Evolutionary conservation across 768 basidiomycete genomes (phyloP), one percentile per base, ranked within the genome.

Genomic region (Termitomyces sp.): DNA sequence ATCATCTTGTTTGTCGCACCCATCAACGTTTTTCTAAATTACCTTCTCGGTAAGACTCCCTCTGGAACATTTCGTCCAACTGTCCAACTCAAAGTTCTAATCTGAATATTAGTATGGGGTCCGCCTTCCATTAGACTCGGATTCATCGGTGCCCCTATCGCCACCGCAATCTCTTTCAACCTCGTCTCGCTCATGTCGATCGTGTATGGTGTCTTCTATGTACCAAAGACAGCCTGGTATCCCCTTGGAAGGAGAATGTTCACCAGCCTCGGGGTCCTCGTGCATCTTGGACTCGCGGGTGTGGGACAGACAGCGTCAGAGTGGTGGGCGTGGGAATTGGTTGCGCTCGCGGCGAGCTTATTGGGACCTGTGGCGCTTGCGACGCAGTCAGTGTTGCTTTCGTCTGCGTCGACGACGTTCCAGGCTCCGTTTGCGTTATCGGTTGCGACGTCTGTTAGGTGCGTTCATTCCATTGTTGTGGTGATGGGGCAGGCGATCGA

Each of bases 321-420:
- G 72, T 98, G 95, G 96, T 98, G 95, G 94, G 88, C 89, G 41
- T 96, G 96, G 96, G 95, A 97, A 72, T 80, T 93, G 6, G 72
- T 90, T 35, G 87, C 86, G 26, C 74, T 84, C 2, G 80, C 77
- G 5, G 82, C 82, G 4, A 79, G 78, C 61, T 64, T 80, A 75
- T 73, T 97, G 1, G 93, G 95, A 1, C 86, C 95, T 1, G 80
- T 84, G 5, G 76, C 83, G 7, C 82, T 99, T 3, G 97, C 97
- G 0, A 85, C 93, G 0, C 95, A 98, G 69, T 93, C 91, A 0
- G 87, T 98, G 1, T 77, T 98, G 13, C 77, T 89, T 38, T 85
- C 84, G 12, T 92, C 89, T 28, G 80, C 83, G 13, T 91, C 88
- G 0, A 84, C 82, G 3, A 87, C 88, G 1, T 95, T 83, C 71